phyloP scores from a whole-genome alignment of 2,329 filamentous ascomycete species.

The Aulographum hederae region DNA sequence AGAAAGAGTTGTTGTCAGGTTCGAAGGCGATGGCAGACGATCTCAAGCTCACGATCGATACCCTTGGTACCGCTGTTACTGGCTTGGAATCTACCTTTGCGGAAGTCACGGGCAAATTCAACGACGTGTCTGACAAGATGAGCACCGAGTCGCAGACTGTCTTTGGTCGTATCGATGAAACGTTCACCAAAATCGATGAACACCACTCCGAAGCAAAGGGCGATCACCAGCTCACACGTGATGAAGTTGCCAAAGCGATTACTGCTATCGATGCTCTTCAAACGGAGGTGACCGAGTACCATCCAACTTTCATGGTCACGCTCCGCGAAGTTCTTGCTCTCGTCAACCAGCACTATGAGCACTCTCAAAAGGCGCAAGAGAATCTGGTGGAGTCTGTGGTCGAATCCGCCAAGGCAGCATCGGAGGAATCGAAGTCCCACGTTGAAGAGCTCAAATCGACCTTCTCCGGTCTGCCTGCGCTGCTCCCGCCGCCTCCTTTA shows the following conservation, averaged over 20 bases:
- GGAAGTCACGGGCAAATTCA: conserved; percentile 71
- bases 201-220: conserved; percentile 50
- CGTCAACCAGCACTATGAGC: conserved; percentile 75
- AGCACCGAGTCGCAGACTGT: conserved; percentile 62
- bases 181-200: conserved; percentile 57
- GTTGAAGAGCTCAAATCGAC: conserved; percentile 22
- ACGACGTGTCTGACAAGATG: conserved; percentile 51
- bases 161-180: conserved; percentile 64
- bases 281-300: conserved; percentile 62
- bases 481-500: conserved; percentile 19
- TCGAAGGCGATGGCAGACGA: conserved; percentile 76
- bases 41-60: conserved; percentile 69
- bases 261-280: conserved; percentile 39
- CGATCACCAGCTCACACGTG: conserved; percentile 68
- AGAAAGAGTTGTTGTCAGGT: conserved; percentile 53
- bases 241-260: conserved; percentile 60
- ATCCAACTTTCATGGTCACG: conserved; percentile 74
- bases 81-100: conserved; percentile 42
- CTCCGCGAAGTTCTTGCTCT: conserved; percentile 72
- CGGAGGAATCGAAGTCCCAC: conserved; percentile 24
- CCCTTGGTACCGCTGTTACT: conserved; percentile 47
- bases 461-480: conserved; percentile 22
- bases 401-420: conserved; percentile 20
- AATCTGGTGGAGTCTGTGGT: conserved; percentile 20
- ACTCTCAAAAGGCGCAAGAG: conserved; percentile 44